Evolutionary conservation across 148 eudicot species (phyloP), one percentile per base, ranked within the genome.

Genomic region (Rhododendron williamsianum): DNA sequence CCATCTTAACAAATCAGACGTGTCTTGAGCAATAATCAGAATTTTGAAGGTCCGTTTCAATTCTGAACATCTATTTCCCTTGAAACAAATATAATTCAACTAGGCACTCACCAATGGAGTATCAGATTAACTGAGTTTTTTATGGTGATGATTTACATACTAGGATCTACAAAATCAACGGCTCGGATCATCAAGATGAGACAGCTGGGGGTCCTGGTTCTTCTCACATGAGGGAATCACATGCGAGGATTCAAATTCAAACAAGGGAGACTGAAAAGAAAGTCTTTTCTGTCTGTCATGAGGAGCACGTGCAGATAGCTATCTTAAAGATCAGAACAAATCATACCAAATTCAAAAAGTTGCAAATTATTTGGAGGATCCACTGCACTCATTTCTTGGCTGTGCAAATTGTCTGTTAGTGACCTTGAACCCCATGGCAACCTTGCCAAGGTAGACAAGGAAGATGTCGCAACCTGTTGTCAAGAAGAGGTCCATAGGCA

Each of bases 351-450:
- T 89, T 92, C 94, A 88, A 52, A 91, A 67, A 92, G 89, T 54
- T 91, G 94, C 83, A 91, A 84, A 84, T 3, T 86, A 63, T 84
- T 81, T 43, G 90, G 85, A 77, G 90, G 91, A 86, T 89, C 86
- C 43, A 38, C 86, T 25, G 41, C 60, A 73, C 80, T 86, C 35
- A 21, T 76, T 45, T 82, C 82, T 87, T 80, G 76, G 54, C 27
- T 56, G 60, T 36, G 60, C 63, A 71, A 78, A 51, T 60, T 81
- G 51, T 83, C 88, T 83, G 84, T 48, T 19, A 82, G 85, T 88
- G 92, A 89, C 80, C 81, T 90, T 71, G 92, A 90, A 4, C 94
- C 94, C 92, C 94, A 92, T 33, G 90, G 91, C 78, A 89, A 85
- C 83, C 92, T 91, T 81, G 89, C 89, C 85, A 92, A 80, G 76